Base-by-base conservation (phyloP, 768 basidiomycete genomes). In the Exidia glandulosa region DNA sequence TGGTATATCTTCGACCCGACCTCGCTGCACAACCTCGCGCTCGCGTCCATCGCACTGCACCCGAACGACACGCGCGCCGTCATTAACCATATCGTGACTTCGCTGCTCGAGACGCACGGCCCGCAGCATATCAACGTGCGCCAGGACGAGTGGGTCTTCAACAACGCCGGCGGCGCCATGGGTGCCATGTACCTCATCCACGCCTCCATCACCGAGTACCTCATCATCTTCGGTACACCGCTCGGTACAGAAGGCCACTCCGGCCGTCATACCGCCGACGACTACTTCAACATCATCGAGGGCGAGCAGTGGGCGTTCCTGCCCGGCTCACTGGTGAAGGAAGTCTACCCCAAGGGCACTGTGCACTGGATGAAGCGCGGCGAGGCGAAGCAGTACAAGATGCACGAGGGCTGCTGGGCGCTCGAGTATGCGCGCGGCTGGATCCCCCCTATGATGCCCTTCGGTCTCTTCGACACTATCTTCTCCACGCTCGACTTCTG, bases 141-240 rank as follows among this genome's bases (percentile, higher is more conserved):
- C 68, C 64, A 69, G 80, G 25, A 76, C 76, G 94, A 97, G 67
- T 97, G 95, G 95, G 82, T 96, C 29, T 89, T 95, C 74, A 97
- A 85, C 77, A 98, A 97, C 66, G 94, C 95, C 0, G 96, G 94
- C 12, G 96, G 96, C 61, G 94, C 94, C 1, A 97, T 95, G 94
- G 94, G 94, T 47, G 87, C 87, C 33, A 97, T 99, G 95, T 96
- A 94, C 71, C 81, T 98, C 73, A 90, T 98, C 64, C 96, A 98
- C 67, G 92, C 95, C 19, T 88, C 85, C 74, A 86, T 99, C 66
- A 97, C 95, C 10, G 96, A 99, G 76, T 54, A 54, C 75, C 81
- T 92, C 65, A 93, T 93, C 70, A 87, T 97, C 65, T 96, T 96
- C 64, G 94, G 96, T 3, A 95, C 94, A 0, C 93, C 96, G 0